phyloP scores from a whole-genome alignment of 2,329 filamentous ascomycete genomes.

The Sclerotinia nivalis region DNA sequence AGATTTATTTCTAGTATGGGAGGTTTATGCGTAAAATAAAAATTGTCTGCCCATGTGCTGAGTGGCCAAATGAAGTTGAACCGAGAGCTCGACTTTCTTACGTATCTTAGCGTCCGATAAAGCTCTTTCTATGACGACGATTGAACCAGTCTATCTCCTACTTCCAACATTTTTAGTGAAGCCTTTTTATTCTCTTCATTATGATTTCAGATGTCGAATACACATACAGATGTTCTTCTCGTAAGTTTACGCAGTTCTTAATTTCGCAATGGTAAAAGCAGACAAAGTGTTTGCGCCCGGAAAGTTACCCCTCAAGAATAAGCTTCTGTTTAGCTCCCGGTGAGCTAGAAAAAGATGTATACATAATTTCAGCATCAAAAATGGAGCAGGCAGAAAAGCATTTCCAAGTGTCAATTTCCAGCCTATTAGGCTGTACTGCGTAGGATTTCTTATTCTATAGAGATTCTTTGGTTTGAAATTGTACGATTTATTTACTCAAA shows the following conservation, averaged over 20 bases:
- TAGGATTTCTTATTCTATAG: background rate
- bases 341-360: background rate
- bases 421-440: background rate
- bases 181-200: constrained; percentile 20
- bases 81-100: constrained; percentile 19
- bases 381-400: background rate
- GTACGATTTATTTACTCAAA: background rate
- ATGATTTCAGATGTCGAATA: constrained; percentile 47
- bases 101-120: constrained; percentile 27
- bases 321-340: background rate
- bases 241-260: constrained; percentile 45
- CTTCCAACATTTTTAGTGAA: constrained; percentile 19
- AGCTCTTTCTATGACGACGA: constrained; percentile 28
- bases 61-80: constrained; percentile 19
- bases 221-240: constrained; percentile 57
- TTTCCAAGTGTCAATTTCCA: background rate
- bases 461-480: background rate
- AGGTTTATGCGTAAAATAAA: background rate
- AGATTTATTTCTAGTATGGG: background rate
- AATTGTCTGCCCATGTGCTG: constrained; percentile 1
- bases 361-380: background rate
- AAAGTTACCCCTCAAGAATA: background rate
- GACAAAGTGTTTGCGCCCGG: constrained; percentile 7
- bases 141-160: constrained; percentile 12
- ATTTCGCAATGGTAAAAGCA: background rate